Percentiles rank a stretch among this genome's conserved stretches.
These are phyloP conservation scores for Microbotryum lychnidis-dioicae DNA, from an alignment of 1,284 basidiomycete species.

Conservation along the genomic window DNA sequence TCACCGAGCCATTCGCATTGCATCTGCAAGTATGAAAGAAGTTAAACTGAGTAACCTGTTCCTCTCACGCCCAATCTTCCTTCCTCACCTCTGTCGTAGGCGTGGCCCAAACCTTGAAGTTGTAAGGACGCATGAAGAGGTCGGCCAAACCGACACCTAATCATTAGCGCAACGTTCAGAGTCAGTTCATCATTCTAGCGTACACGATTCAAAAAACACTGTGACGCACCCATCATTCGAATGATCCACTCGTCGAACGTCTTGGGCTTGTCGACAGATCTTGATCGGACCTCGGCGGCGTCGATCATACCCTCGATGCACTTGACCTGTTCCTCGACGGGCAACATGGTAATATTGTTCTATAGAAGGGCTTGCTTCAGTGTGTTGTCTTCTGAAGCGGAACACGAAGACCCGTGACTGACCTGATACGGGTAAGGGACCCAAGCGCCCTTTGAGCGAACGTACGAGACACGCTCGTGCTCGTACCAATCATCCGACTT, in stretches of 20 bases:
- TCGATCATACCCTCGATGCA: constrained; percentile 49
- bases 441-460: constrained; percentile 46
- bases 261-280: constrained; percentile 40
- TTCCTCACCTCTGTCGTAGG: constrained; percentile 42
- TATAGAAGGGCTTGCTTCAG: constrained; percentile 17
- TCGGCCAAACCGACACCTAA: constrained; percentile 46
- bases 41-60: not conserved
- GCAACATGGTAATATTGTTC: constrained; percentile 49
- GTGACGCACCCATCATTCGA: constrained; percentile 43
- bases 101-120: constrained; percentile 51
- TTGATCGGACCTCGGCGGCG: constrained; percentile 36
- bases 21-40: constrained; percentile 39
- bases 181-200: not conserved
- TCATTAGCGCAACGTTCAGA: not conserved
- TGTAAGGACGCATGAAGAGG: constrained; percentile 50
- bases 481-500: constrained; percentile 46
- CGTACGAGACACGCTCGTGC: constrained; percentile 50
- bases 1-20: constrained; percentile 52
- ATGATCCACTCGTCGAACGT: constrained; percentile 49
- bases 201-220: not conserved
- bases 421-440: constrained; percentile 44
- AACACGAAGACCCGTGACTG: not conserved
- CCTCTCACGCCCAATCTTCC: not conserved
- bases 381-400: too few relatives aligned
- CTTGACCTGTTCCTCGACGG: constrained; percentile 46